Percentiles rank a stretch among this genome's conserved stretches.
phyloP scores from a whole-genome alignment of 257 asterid species.

The Solanum corneliomulleri region DNA sequence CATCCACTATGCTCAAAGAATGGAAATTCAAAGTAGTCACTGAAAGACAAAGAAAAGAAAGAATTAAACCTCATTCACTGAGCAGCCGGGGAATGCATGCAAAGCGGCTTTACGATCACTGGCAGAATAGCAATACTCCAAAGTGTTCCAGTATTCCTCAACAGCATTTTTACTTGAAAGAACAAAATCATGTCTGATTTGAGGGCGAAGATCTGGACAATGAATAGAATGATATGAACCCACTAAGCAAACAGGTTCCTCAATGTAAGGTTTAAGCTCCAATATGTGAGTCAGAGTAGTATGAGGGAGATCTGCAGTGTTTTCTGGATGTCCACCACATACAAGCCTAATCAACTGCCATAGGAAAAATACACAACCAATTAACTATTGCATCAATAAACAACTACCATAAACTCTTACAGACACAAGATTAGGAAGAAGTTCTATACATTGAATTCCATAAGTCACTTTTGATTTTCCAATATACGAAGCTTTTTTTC shows the following conservation, averaged over 20 bases:
- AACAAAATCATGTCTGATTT: conserved; percentile 84
- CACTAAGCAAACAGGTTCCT: conserved; percentile 63
- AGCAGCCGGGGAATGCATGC: conserved; percentile 93
- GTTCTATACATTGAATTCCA: neutral
- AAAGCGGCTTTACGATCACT: conserved; percentile 69
- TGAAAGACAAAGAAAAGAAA: neutral
- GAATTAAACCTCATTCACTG: conserved; percentile 67
- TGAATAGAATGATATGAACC: conserved; percentile 30
- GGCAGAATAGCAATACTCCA: conserved; percentile 83
- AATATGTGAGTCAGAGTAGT: conserved; percentile 63
- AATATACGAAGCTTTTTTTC: neutral
- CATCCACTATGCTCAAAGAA: neutral
- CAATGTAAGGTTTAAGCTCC: conserved; percentile 90
- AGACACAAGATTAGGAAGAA: neutral
- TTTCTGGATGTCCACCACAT: conserved; percentile 45
- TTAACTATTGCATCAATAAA: conserved; percentile 1
- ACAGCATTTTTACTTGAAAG: conserved; percentile 71
- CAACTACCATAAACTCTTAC: neutral
- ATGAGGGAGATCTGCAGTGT: conserved; percentile 33
- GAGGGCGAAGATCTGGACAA: conserved; percentile 85
- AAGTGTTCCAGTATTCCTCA: conserved; percentile 84
- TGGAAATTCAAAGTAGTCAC: neutral
- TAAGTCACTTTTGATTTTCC: neutral
- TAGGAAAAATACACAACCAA: conserved; percentile 19
- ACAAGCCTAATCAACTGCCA: conserved; percentile 81